These are phyloP conservation scores for Panicum hallii DNA, from an alignment of 202 grass and related monocot genomes.

Conservation along the genomic window DNA sequence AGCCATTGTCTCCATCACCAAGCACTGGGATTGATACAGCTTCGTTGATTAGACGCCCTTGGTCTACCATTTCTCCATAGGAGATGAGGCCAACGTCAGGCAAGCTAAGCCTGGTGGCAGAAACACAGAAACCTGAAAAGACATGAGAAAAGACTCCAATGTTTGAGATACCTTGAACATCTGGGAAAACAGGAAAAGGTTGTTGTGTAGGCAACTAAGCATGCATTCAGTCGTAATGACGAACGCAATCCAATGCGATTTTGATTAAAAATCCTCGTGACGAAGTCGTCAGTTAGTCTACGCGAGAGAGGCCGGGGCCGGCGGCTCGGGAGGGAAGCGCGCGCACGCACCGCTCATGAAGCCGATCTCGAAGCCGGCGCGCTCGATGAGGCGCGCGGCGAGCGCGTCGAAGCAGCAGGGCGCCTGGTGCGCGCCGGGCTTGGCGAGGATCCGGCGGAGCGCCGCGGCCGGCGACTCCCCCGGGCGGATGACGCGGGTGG, in stretches of 20 bases:
- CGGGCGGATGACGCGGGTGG: slow-evolving; percentile 4
- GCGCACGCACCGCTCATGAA: slow-evolving; percentile 77
- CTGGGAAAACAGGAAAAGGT: too few relatives aligned
- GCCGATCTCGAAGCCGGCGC: slow-evolving; percentile 70
- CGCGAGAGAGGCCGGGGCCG: too few relatives aligned
- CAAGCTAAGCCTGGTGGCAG: slow-evolving; percentile 71
- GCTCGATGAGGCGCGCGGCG: slow-evolving; percentile 74
- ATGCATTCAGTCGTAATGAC: too few relatives aligned
- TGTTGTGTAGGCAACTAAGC: too few relatives aligned
- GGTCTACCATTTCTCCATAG: slow-evolving; percentile 85
- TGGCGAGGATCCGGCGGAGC: slow-evolving; percentile 71
- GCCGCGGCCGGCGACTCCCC: slow-evolving; percentile 52
- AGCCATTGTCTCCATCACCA: slow-evolving; percentile 92
- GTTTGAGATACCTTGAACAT: slow-evolving; percentile 22
- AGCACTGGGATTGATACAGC: slow-evolving; percentile 81
- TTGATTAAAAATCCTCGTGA: too few relatives aligned
- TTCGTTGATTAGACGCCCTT: slow-evolving; percentile 79
- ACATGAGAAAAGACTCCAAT: neutral
- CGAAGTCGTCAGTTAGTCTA: too few relatives aligned
- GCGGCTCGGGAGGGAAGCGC: neutral
- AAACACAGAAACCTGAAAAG: slow-evolving; percentile 82
- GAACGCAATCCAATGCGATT: neutral
- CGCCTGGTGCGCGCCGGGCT: slow-evolving; percentile 80
- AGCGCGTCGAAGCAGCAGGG: slow-evolving; percentile 90
- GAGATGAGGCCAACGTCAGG: slow-evolving; percentile 91